A percentile compares a stretch with the other conserved stretches of the same genome.
These are phyloP conservation scores for Kodamaea hsintzibuensis DNA, from an alignment of 805 yeast species.

Conservation along the genomic window DNA sequence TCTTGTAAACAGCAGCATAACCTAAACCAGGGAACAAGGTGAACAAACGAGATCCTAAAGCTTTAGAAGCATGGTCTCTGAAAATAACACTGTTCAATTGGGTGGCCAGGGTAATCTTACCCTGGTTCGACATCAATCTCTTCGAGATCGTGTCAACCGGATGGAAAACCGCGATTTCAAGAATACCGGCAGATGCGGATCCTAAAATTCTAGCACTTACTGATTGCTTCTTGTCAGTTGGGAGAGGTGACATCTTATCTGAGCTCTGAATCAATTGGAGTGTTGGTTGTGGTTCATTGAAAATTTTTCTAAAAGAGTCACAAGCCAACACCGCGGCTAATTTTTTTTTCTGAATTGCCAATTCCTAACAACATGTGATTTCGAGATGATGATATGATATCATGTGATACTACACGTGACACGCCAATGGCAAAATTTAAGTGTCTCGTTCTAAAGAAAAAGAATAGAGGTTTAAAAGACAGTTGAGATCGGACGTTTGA, in stretches of 20 bases:
- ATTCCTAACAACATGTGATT: neutral
- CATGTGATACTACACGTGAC: neutral
- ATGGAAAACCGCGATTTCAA: constrained; percentile 96
- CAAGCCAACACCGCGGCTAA: constrained; percentile 13
- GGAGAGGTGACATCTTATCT: constrained; percentile 33
- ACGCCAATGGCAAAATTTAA: neutral
- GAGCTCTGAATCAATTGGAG: neutral
- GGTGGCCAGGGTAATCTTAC: constrained; percentile 58
- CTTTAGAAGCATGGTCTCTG: constrained; percentile 72
- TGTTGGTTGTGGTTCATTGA: constrained; percentile 3
- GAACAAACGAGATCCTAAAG: constrained; percentile 68
- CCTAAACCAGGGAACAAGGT: constrained; percentile 97
- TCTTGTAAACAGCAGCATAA: constrained; percentile 96
- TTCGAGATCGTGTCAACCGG: constrained; percentile 98
- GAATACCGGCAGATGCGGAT: constrained; percentile 97
- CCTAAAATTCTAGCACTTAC: constrained; percentile 91
- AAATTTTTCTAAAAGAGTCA: constrained; percentile 6
- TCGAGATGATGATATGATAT: no score
- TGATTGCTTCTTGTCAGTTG: constrained; percentile 78
- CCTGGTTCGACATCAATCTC: constrained; percentile 84
- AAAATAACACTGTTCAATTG: constrained; percentile 87
- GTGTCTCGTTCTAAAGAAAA: neutral
- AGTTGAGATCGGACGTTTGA: neutral
- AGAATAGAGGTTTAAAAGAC: neutral
- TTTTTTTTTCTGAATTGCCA: neutral